These are phyloP conservation scores for Clarireedia homoeocarpa DNA, from an alignment of 2,329 filamentous ascomycete species.

Conservation along the genomic window DNA sequence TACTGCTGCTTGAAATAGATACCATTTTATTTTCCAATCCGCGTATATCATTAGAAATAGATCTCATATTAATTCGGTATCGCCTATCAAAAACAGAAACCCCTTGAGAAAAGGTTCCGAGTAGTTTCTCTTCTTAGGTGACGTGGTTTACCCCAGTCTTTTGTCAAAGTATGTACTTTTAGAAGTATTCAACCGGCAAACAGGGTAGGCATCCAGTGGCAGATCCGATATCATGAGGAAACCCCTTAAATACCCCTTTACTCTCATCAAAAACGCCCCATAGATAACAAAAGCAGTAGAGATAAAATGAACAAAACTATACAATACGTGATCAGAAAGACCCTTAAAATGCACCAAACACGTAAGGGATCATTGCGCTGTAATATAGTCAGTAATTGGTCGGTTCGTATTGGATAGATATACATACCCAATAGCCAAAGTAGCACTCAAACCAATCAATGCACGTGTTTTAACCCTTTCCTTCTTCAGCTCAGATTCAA, in stretches of 20 bases:
- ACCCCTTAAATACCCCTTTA: conserved; percentile 4
- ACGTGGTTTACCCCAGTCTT: conserved; percentile 6
- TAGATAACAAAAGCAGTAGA: conserved; percentile 8
- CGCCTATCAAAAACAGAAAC: conserved; percentile 8
- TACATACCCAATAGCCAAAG: conserved; percentile 83
- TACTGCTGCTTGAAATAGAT: too few relatives aligned
- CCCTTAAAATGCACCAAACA: conserved; percentile 24
- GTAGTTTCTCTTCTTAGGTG: not conserved
- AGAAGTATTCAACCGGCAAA: conserved; percentile 12
- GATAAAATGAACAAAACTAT: conserved; percentile 9
- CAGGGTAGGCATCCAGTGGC: conserved; percentile 23
- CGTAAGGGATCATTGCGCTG: conserved; percentile 30
- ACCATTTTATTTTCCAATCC: too few relatives aligned
- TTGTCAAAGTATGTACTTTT: conserved; percentile 14
- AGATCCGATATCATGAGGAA: conserved; percentile 3
- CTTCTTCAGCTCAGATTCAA: conserved; percentile 69
- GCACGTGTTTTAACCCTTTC: conserved; percentile 82
- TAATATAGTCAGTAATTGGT: conserved; percentile 11
- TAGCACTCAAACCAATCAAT: conserved; percentile 77
- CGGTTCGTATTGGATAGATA: not conserved
- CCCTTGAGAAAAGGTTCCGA: not conserved
- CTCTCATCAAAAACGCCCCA: conserved; percentile 13
- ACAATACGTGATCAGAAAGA: conserved; percentile 3
- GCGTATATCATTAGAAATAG: not conserved
- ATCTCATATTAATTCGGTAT: conserved; percentile 7